phyloP scores from a whole-genome alignment of 768 basidiomycete genomes.

The Lactifluus volemus region DNA sequence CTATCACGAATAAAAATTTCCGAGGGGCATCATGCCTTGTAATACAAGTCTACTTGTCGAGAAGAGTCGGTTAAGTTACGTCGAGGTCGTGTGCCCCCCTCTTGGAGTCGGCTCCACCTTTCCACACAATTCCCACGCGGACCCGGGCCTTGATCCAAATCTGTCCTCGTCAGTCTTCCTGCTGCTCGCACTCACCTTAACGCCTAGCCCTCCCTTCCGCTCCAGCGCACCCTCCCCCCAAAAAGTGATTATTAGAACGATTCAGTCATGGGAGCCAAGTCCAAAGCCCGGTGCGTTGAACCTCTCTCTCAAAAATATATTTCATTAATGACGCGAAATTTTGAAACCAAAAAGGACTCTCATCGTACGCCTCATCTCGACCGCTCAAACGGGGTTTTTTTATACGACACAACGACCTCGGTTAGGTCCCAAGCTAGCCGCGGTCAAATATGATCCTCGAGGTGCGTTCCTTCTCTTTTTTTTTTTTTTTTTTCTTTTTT shows the following conservation, averaged over 20 bases:
- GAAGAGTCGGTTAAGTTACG: too few relatives aligned
- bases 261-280: slow-evolving; percentile 45
- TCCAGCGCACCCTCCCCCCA: too few relatives aligned
- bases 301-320: too few relatives aligned
- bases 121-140: not conserved
- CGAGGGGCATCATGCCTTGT: too few relatives aligned
- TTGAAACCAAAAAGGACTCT: slow-evolving; percentile 47
- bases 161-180: not conserved
- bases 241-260: too few relatives aligned
- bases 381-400: slow-evolving; percentile 87
- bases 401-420: slow-evolving; percentile 77
- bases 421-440: slow-evolving; percentile 66
- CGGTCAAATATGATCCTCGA: slow-evolving; percentile 87
- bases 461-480: slow-evolving; percentile 40
- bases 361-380: slow-evolving; percentile 82
- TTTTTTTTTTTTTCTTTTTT: not conserved
- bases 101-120: too few relatives aligned
- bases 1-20: slow-evolving; percentile 2
- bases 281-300: slow-evolving; percentile 48
- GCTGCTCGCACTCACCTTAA: not conserved
- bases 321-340: too few relatives aligned
- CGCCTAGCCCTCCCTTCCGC: too few relatives aligned
- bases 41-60: too few relatives aligned
- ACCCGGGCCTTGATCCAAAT: not conserved
- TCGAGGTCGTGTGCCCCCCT: too few relatives aligned